phyloP scores from a whole-genome alignment of 2,329 filamentous ascomycete species.

The Aspergillus costaricaensis region DNA sequence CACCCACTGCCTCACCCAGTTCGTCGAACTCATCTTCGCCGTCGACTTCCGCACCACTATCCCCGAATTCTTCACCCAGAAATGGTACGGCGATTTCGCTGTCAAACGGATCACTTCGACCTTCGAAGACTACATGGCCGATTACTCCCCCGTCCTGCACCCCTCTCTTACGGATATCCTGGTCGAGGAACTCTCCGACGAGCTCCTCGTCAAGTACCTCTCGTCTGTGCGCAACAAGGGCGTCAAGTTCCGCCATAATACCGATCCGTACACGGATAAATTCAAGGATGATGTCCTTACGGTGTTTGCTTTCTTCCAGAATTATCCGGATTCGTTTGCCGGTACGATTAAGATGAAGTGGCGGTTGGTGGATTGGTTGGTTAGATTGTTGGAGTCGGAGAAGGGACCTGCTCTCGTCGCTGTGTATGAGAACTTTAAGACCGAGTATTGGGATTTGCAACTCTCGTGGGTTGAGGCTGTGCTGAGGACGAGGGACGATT shows the following conservation, averaged over 20 bases:
- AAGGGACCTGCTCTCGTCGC: constrained; percentile 73
- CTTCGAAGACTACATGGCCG: constrained; percentile 89
- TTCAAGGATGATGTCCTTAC: constrained; percentile 90
- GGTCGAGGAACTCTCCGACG: constrained; percentile 88
- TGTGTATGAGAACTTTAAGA: constrained; percentile 82
- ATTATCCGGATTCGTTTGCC: constrained; percentile 69
- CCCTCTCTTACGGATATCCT: constrained; percentile 87
- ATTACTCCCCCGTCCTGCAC: constrained; percentile 83
- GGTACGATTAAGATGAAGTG: constrained; percentile 84
- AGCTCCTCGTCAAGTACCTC: constrained; percentile 84
- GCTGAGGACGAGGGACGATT: constrained; percentile 83
- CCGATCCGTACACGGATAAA: constrained; percentile 86
- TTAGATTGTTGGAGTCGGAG: constrained; percentile 71
- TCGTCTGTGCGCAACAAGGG: constrained; percentile 82
- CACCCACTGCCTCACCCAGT: constrained; percentile 87
- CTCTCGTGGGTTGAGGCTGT: constrained; percentile 96
- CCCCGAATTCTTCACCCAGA: constrained; percentile 83
- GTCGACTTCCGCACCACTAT: constrained; percentile 86
- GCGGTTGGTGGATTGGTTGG: constrained; percentile 84
- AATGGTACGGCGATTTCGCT: constrained; percentile 82
- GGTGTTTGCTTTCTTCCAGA: constrained; percentile 84
- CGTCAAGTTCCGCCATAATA: constrained; percentile 77
- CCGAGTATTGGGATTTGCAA: constrained; percentile 87
- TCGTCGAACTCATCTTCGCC: constrained; percentile 82
- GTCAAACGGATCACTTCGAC: constrained; percentile 95